These are phyloP conservation scores for Lichtheimia hyalospora DNA, from an alignment of 371 early-diverging fungal species.

Conservation along the genomic window DNA sequence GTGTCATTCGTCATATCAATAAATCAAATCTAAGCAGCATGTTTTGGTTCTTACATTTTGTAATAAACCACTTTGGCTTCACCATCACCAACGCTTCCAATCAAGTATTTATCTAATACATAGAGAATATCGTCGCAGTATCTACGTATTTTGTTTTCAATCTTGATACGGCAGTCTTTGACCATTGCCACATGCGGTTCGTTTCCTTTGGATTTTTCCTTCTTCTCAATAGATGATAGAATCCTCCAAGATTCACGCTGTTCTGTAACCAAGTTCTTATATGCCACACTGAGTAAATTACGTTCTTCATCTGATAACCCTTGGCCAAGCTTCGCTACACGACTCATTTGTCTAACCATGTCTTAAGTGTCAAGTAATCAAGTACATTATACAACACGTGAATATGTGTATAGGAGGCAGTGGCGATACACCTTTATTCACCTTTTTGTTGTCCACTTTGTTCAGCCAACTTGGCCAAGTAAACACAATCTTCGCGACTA, in stretches of 20 bases:
- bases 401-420: too few species aligned
- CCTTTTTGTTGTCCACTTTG: constrained; percentile 98
- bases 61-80: constrained; percentile 99
- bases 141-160: constrained; percentile 92
- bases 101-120: constrained; percentile 88
- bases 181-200: constrained; percentile 84
- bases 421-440: constrained; percentile 11
- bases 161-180: constrained; percentile 86
- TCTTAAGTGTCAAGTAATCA: too few species aligned
- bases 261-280: constrained; percentile 99
- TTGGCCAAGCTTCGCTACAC: constrained; percentile 58
- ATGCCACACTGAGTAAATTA: constrained; percentile 98
- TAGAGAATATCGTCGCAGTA: constrained; percentile 96
- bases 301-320: constrained; percentile 97
- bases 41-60: constrained; percentile 77
- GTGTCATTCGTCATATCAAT: too few species aligned
- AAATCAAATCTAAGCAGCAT: constrained; percentile 23
- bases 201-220: constrained; percentile 94
- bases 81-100: constrained; percentile 81
- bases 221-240: constrained; percentile 97
- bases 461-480: constrained; percentile 98
- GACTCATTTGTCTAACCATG: constrained; percentile 96
- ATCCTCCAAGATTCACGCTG: constrained; percentile 99
- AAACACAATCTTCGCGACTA: constrained; percentile 49
- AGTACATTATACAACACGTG: background rate